Evolutionary conservation across 1,284 basidiomycete genomes (phyloP), one percentile per base, ranked within the genome.

Genomic region (Ceratobasidium sp.): DNA sequence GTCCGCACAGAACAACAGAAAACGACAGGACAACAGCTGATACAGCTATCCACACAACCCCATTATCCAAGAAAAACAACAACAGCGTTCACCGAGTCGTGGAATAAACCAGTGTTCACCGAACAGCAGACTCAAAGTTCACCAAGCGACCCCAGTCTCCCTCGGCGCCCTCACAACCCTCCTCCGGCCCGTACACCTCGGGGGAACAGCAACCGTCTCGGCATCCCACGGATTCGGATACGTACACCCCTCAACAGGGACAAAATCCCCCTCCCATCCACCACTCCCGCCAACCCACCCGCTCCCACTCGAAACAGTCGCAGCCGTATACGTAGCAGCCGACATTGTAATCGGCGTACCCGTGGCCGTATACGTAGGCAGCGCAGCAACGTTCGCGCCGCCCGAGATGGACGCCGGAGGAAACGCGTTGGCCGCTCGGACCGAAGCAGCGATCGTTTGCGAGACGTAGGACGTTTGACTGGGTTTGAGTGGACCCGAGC

Each of bases 221-320:
- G 91, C 90, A 71, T 88, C 84, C 90, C 90, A 94, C 23, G 90
- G 85, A 80, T 91, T 84, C 54, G 91, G 92, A 80, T 94, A 94
- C 28, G 82, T 84, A 80, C 93, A 94, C 13, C 90, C 91, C 42
- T 87, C 83, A 77, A 93, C 88, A 3, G 88, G 82, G 5, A 90
- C 91, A 79, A 84, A 85, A 57, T 82, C 86, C 23, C 89, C 88
- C 56, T 87, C 88, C 96, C 96, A 97, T 10, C 94, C 95, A 81
- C 89, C 26, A 46, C 26, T 52, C 57, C 82, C 85, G 23, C 89
- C 88, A 57, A 87, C 88, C 96, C 96, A 97, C 9, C 94, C 95
- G 81, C 89, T 87, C 6, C 91, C 93, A 28, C 88, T 83, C 74
- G 82, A 78, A 71, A 85, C 82, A 3, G 84, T 85, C 61, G 78